A percentile compares a stretch with the other conserved stretches of the same genome.
Conservation (phyloP, 2,329 filamentous ascomycete genomes). For the Didymella exigua region DNA sequence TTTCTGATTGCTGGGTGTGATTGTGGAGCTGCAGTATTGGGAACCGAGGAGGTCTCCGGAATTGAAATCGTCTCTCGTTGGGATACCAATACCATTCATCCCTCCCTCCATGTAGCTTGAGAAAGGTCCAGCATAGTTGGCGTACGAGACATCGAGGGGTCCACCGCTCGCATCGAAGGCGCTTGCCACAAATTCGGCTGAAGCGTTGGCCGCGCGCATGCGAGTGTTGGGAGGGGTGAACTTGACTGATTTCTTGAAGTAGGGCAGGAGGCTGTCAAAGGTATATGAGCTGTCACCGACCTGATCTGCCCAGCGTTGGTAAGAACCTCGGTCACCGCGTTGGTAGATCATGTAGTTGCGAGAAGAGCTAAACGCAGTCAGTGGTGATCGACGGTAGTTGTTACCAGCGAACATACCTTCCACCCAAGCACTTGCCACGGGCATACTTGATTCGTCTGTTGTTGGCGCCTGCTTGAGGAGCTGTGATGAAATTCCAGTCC, state of each 20-base stretch:
- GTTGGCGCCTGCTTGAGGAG: slow-evolving; percentile 31
- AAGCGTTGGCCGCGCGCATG: slow-evolving; percentile 18
- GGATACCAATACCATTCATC: slow-evolving; percentile 19
- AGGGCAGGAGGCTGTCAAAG: slow-evolving; percentile 34
- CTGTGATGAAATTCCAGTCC: slow-evolving; percentile 41
- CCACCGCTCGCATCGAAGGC: slow-evolving; percentile 16
- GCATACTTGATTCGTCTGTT: slow-evolving; percentile 31
- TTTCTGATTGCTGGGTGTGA: slow-evolving; percentile 11
- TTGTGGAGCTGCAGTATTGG: slow-evolving; percentile 13
- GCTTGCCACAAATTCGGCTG: slow-evolving; percentile 7
- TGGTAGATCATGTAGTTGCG: slow-evolving; percentile 35
- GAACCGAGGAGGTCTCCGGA: neutral
- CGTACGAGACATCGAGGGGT: slow-evolving; percentile 1
- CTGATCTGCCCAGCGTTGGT: slow-evolving; percentile 37
- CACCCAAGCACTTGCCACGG: slow-evolving; percentile 40
- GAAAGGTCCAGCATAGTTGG: neutral
- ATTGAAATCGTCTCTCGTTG: slow-evolving; percentile 1
- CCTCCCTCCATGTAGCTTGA: neutral
- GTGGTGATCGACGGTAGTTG: neutral
- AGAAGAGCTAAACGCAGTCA: slow-evolving; percentile 19
- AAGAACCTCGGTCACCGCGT: slow-evolving; percentile 22
- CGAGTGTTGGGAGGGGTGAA: slow-evolving; percentile 34
- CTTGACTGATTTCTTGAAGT: slow-evolving; percentile 38
- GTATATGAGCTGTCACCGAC: slow-evolving; percentile 40
- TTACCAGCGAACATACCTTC: slow-evolving; percentile 3